Percentiles rank a stretch among this genome's conserved stretches.
phyloP scores from a whole-genome alignment of 2,329 filamentous ascomycete species.

The Cladophialophora carrionii region DNA sequence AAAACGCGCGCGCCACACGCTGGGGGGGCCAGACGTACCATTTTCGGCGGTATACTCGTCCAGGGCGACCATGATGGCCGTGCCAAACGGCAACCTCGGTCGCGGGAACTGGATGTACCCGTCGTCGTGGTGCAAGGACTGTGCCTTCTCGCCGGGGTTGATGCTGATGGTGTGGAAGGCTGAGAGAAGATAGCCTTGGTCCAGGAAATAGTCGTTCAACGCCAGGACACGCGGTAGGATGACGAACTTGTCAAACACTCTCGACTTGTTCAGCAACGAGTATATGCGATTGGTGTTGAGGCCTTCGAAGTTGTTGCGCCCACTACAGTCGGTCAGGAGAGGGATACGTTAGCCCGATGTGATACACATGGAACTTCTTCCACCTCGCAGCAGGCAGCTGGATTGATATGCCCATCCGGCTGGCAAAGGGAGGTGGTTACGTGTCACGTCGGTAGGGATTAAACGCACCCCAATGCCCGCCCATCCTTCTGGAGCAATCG shows the following conservation, averaged over 20 bases:
- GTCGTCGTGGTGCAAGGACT: constrained; percentile 46
- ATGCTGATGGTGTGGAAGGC: constrained; percentile 48
- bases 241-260: constrained; percentile 47
- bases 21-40: constrained; percentile 23
- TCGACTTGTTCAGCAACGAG: constrained; percentile 47
- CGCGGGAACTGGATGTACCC: constrained; percentile 43
- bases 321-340: constrained; percentile 24
- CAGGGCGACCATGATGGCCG: constrained; percentile 42
- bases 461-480: background rate
- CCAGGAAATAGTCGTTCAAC: constrained; percentile 49
- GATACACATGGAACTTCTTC: no score
- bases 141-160: constrained; percentile 46
- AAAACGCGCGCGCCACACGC: constrained; percentile 30
- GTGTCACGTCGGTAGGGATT: background rate
- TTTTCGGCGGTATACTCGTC: constrained; percentile 36
- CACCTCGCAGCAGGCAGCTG: no score
- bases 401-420: no score
- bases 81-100: constrained; percentile 43
- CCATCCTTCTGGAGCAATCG: constrained; percentile 42
- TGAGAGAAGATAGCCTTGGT: constrained; percentile 43
- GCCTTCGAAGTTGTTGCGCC: constrained; percentile 48
- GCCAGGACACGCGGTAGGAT: constrained; percentile 45
- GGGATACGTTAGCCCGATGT: background rate
- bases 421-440: background rate
- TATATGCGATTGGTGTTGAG: constrained; percentile 47